Conservation (phyloP, 2,329 filamentous ascomycete species). For the Calonectria multiphialidica region DNA sequence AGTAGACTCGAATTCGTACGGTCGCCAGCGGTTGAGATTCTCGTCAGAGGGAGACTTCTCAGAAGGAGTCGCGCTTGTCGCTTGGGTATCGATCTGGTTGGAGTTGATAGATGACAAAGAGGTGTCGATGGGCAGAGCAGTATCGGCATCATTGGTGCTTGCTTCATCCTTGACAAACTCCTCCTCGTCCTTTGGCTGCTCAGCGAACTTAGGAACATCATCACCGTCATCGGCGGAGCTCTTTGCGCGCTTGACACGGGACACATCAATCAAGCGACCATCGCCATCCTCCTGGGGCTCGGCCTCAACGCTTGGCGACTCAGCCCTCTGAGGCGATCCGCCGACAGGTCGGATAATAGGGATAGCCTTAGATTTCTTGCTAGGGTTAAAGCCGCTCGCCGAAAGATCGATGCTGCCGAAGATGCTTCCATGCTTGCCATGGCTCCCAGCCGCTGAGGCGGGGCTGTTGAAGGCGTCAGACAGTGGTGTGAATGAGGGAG, state of each 20-base stretch:
- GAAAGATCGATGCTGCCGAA: conserved; percentile 78
- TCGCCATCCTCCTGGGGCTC: conserved; percentile 48
- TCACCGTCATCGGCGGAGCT: conserved; percentile 75
- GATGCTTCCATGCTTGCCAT: conserved; percentile 64
- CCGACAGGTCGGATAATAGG: conserved; percentile 80
- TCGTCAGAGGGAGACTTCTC: conserved; percentile 64
- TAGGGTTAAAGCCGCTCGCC: conserved; percentile 70
- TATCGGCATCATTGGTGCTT: conserved; percentile 56
- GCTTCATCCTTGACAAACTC: conserved; percentile 38
- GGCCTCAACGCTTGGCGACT: conserved; percentile 40
- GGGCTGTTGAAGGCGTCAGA: conserved; percentile 62
- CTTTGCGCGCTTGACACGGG: conserved; percentile 81
- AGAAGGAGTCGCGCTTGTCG: conserved; percentile 64
- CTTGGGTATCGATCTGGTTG: conserved; percentile 66
- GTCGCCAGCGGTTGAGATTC: conserved; percentile 59
- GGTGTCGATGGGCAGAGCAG: conserved; percentile 57
- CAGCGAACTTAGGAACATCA: conserved; percentile 81
- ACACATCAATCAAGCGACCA: conserved; percentile 72
- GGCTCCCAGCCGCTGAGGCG: conserved; percentile 58
- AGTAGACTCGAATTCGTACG: conserved; percentile 70
- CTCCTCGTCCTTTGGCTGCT: conserved; percentile 54
- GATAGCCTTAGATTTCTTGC: conserved; percentile 84
- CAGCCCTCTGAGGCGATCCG: conserved; percentile 55
- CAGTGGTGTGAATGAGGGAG: conserved; percentile 80
- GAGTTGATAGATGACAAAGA: conserved; percentile 67